Evolutionary conservation across 306 rosid species (phyloP).

Genomic region (Morella rubra): DNA sequence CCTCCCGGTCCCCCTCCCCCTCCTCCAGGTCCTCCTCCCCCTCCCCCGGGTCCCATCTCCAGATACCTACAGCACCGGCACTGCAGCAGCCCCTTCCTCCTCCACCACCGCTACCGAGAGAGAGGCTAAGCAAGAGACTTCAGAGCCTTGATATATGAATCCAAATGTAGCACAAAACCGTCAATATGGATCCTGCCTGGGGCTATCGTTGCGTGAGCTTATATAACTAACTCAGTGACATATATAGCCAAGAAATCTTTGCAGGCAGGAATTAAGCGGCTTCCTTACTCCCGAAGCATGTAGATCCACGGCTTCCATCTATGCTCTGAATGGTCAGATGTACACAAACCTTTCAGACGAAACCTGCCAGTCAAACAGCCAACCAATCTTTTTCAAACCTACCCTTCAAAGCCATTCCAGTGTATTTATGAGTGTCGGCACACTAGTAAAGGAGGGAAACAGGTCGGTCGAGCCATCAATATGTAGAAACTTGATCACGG

Average conservation of each 20-base stretch:
- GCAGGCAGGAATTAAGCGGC: neutral
- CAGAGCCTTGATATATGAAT: neutral
- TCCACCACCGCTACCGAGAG: neutral
- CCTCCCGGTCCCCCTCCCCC: conserved; percentile 24
- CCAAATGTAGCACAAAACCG: neutral
- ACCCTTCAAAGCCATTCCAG: conserved; percentile 20
- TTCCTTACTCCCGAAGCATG: conserved; percentile 22
- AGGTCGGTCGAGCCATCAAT: neutral
- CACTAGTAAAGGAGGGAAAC: neutral
- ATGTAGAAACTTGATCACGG: neutral
- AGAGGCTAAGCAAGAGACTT: conserved; percentile 6
- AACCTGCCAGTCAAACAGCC: conserved; percentile 43
- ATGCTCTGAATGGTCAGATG: neutral
- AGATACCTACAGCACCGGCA: neutral
- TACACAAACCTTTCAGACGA: neutral
- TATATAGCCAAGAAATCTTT: neutral
- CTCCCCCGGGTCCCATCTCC: conserved; percentile 54
- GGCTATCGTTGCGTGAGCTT: neutral
- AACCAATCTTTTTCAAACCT: conserved; percentile 32
- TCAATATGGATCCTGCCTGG: no score
- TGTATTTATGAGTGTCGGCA: no score
- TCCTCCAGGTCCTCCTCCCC: neutral
- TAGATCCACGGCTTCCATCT: neutral
- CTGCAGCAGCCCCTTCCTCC: neutral
- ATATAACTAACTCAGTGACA: neutral